These are phyloP conservation scores for Pseudogymnoascus sp. DNA, from an alignment of 2,329 filamentous ascomycete species.

Conservation along the genomic window DNA sequence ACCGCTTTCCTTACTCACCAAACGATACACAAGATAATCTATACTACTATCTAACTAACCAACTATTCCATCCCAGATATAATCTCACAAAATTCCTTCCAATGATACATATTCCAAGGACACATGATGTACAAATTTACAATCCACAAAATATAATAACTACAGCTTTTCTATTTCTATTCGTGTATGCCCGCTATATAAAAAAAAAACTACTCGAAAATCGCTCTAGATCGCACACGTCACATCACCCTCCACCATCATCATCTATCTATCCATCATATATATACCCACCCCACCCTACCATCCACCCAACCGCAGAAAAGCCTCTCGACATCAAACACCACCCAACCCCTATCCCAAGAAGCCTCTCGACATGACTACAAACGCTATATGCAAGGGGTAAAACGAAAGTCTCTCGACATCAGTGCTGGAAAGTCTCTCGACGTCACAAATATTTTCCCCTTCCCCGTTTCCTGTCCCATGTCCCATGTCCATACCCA, in stretches of 20 bases:
- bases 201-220: background rate
- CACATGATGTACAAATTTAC: background rate
- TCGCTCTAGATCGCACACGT: background rate
- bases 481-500: background rate
- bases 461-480: background rate
- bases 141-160: background rate
- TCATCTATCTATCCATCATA: background rate
- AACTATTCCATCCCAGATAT: background rate
- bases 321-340: background rate
- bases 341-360: background rate
- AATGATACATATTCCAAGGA: background rate
- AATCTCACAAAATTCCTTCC: background rate
- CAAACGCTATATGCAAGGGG: constrained; percentile 4
- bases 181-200: background rate
- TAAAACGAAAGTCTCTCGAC: constrained; percentile 5
- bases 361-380: constrained; percentile 5
- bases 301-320: background rate
- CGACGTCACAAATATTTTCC: constrained; percentile 8
- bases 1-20: too few species aligned
- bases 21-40: background rate
- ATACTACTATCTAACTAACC: background rate
- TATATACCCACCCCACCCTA: background rate
- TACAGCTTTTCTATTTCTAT: too few species aligned
- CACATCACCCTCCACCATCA: background rate
- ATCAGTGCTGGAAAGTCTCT: constrained; percentile 8